A percentile compares a stretch with the other conserved stretches of the same genome.
These are phyloP conservation scores for Suillus lakei DNA, from an alignment of 768 basidiomycete species.

Conservation along the genomic window DNA sequence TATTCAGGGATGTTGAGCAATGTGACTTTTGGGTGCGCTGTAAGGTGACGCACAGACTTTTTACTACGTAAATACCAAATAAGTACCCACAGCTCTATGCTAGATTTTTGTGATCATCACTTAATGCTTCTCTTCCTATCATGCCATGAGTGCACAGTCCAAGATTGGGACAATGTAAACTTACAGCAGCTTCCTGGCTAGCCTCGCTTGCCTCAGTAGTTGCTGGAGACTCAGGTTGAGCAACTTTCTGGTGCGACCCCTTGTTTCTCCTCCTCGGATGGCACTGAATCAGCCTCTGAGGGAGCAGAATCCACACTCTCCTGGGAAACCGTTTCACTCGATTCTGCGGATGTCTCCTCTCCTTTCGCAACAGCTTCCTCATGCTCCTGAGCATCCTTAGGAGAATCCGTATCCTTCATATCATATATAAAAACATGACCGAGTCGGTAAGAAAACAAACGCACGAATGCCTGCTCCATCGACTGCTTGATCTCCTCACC, in stretches of 20 bases:
- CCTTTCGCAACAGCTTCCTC: conserved; percentile 26
- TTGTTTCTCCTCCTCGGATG: neutral
- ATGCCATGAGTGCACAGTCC: neutral
- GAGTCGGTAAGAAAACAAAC: conserved; percentile 12
- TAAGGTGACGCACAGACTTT: conserved; percentile 1
- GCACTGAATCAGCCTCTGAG: neutral
- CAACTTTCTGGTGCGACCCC: neutral
- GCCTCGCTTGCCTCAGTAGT: neutral
- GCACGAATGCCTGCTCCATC: conserved; percentile 28
- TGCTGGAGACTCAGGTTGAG: neutral
- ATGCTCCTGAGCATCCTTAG: conserved; percentile 33
- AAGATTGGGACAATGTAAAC: neutral
- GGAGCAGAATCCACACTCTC: neutral
- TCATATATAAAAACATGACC: conserved; percentile 10
- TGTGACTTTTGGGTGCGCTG: neutral
- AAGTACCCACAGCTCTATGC: conserved; percentile 4
- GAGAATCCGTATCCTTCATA: conserved; percentile 34
- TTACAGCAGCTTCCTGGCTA: neutral
- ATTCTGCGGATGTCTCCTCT: neutral
- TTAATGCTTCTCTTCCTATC: conserved; percentile 1
- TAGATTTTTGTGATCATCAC: neutral
- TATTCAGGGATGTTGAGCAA: neutral
- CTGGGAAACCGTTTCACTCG: neutral
- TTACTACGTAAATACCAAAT: conserved; percentile 6
- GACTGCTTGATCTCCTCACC: conserved; percentile 37